Conservation (phyloP, 192 early-diverging fungal species). For the Coemansia sp. region DNA sequence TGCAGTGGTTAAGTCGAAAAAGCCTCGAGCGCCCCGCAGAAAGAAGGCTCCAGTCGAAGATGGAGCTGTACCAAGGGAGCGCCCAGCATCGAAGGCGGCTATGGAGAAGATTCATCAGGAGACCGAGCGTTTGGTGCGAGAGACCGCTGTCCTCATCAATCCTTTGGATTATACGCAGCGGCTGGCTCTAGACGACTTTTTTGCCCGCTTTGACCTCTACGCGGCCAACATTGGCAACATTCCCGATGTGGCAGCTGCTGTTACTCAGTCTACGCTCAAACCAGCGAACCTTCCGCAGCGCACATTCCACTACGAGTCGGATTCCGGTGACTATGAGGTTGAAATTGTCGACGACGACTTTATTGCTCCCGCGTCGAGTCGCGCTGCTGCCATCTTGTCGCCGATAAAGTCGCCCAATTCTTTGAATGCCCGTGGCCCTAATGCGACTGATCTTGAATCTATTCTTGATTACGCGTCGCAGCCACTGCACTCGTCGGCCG, state of each 20-base stretch:
- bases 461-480: slow-evolving; percentile 38
- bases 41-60: not conserved
- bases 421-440: not conserved
- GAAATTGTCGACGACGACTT: slow-evolving; percentile 23
- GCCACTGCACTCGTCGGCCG: slow-evolving; percentile 19
- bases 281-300: not conserved
- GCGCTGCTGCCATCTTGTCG: not conserved
- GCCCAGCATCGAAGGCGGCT: slow-evolving; percentile 39
- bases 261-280: not conserved
- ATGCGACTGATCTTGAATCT: slow-evolving; percentile 9
- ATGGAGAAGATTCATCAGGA: slow-evolving; percentile 39
- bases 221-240: not conserved
- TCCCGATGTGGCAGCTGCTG: not conserved
- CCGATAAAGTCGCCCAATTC: not conserved
- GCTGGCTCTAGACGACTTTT: slow-evolving; percentile 24
- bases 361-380: not conserved
- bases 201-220: slow-evolving; percentile 16
- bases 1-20: not conserved
- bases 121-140: slow-evolving; percentile 44
- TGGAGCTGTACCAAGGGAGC: not conserved
- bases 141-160: slow-evolving; percentile 36
- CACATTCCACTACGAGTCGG: slow-evolving; percentile 16
- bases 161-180: slow-evolving; percentile 33
- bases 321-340: slow-evolving; percentile 30
- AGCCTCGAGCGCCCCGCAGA: not conserved